Base-by-base conservation (phyloP, 352 stramenopile species). In the Phytopythium kandeliae region DNA sequence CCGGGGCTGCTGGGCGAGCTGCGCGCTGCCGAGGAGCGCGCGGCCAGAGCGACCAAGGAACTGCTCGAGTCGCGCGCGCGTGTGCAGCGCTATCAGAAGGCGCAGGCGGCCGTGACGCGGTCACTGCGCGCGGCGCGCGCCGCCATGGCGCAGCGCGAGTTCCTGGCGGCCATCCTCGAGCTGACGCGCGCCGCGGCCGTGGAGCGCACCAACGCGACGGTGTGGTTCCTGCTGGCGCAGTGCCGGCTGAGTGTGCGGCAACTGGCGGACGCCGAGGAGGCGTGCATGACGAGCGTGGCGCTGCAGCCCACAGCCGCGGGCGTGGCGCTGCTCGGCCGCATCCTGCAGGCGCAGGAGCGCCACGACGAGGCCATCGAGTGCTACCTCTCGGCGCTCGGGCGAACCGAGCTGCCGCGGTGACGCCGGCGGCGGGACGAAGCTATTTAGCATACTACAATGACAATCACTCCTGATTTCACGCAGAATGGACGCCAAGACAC, bases 331-430 rank as follows among this genome's bases (percentile, higher is more conserved):
- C 54, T 86, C 15, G 74, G 72, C 9, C 65, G 58, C 22, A 74
- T 86, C 25, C 47, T 86, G 69, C 65, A 81, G 26, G 55, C 75
- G 45, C 69, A 70, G 42, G 74, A 72, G 2, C 67, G 64, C 37
- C 51, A 69, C 30, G 70, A 84, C 41, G 68, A 82, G 48, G 74
- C 74, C 33, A 69, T 82, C 67, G 57, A 78, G 53, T 86, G 71
- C 69, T 86, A 77, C 77, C 71, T 78, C 71, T 71, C 58, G 57
- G 69, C 69, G 48, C 64, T 86, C 47, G 67, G 71, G 47, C 73
- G 65, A 51, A 68, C 64, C 33, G 51, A 67, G n/a, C 45, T 51
- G 45, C 45, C 45, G 9, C 25, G 9, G 44, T 50, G 44, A 50
- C n/a, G 26, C 17, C n/a, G n/a, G n/a, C n/a, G n/a, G n/a, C n/a